Evolutionary conservation across 805 yeast genomes (phyloP), one percentile per base, ranked within the genome.

Genomic region (Candida nonsorbophila): DNA sequence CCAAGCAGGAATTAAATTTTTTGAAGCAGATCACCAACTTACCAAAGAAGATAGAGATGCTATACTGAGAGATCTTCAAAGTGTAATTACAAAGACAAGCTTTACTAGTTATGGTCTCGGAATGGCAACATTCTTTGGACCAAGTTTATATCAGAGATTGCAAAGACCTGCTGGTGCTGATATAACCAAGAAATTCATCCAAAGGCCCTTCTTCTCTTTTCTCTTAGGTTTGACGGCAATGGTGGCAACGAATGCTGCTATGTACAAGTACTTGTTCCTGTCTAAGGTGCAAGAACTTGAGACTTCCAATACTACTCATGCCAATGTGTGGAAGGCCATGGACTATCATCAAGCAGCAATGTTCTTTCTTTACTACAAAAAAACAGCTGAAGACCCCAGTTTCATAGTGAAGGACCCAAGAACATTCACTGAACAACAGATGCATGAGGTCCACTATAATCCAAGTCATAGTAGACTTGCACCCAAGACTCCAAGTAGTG

Each of bases 321-420:
- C 20, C 12, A 21, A 27, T n/a, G 62, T 51, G 11, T 64, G 69
- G 70, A 49, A 49, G 34, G 28, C 59, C 9, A 50, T 63, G 51
- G 62, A 57, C 28, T 49, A 51, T 16, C 58, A 51, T 26, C 62
- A 55, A 22, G 49, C 62, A 5, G 52, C 62, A 4, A 34, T 59
- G 16, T 64, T 62, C 39, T 58, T 46, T 32, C 34, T 64, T 14
- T 80, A 80, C 48, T 79, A 71, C 47, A 55, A 62, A 27, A 51
- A 62, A 34, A 68, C 83, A 0, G 57, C 65, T 21, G 60, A 61
- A 11, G 71, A 79, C 40, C 76, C 79, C 0, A 63, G 61, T 13
- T 62, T 62, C 27, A 58, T 71, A 21, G 52, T 79, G 40, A 70
- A 69, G 31, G 80, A 79, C 43, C 87, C 87, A 5, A 57, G 63